Evolutionary conservation across 192 early-diverging fungal genomes (phyloP).

Genomic region (Rhizophagus prolifer): DNA sequence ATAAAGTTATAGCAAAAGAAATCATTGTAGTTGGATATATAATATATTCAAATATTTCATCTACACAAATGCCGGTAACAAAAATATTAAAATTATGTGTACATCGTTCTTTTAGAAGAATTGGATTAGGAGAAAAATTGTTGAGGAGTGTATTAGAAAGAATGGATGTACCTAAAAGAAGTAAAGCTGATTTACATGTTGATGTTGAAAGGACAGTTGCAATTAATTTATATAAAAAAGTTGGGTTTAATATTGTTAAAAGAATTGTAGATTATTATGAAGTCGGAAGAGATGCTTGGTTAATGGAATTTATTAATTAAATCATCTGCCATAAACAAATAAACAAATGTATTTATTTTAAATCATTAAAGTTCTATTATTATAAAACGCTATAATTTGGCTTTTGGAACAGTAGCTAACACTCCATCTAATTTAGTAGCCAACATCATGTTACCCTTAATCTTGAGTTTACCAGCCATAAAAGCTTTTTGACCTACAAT

Average conservation of each 20-base stretch:
- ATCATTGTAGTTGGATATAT: conserved; percentile 22
- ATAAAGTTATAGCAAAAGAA: not conserved
- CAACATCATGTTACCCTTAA: conserved; percentile 73
- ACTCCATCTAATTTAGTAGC: conserved; percentile 71
- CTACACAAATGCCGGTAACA: conserved; percentile 2
- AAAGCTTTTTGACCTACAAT: conserved; percentile 79
- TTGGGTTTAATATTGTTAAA: conserved; percentile 10
- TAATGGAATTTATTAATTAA: conserved; percentile 8
- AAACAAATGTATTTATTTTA: no score
- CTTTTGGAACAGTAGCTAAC: conserved; percentile 57
- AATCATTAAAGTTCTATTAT: not conserved
- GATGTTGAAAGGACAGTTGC: conserved; percentile 4
- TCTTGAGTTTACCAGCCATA: conserved; percentile 89
- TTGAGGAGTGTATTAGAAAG: not conserved
- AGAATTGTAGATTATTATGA: conserved; percentile 16
- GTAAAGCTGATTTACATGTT: conserved; percentile 18
- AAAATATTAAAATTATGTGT: conserved; percentile 23
- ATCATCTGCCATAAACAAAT: no score
- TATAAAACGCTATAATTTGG: conserved; percentile 58
- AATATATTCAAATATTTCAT: conserved; percentile 18
- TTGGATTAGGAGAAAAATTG: conserved; percentile 17
- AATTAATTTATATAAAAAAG: conserved; percentile 19
- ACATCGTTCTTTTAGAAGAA: not conserved
- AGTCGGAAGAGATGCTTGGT: conserved; percentile 17
- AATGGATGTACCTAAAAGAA: conserved; percentile 17